Evolutionary conservation across 2,329 filamentous ascomycete genomes (phyloP).

Genomic region (Teratosphaeria pseudoeucalypti): DNA sequence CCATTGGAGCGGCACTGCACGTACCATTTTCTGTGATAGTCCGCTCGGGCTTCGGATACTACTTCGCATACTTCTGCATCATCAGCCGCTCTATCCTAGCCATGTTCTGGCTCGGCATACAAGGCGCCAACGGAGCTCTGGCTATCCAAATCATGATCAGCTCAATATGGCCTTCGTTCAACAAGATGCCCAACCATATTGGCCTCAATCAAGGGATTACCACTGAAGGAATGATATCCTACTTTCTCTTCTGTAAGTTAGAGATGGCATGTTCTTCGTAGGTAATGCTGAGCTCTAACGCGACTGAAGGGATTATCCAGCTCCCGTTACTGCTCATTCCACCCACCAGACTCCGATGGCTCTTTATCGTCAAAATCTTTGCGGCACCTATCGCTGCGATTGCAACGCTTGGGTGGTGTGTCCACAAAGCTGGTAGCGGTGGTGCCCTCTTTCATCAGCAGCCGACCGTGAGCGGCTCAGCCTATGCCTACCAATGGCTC

Average conservation of each 20-base stretch:
- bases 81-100: constrained; percentile 14
- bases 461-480: constrained; percentile 30
- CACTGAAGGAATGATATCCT: constrained; percentile 1
- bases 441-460: constrained; percentile 13
- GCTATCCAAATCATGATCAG: constrained; percentile 13
- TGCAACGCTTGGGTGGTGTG: constrained; percentile 18
- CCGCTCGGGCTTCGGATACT: constrained; percentile 12
- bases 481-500: constrained; percentile 27
- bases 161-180: constrained; percentile 31
- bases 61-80: constrained; percentile 13
- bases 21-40: constrained; percentile 35
- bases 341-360: constrained; percentile 17
- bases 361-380: constrained; percentile 30
- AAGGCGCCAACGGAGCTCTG: constrained; percentile 10
- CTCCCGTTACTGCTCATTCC: constrained; percentile 17
- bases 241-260: constrained; percentile 1
- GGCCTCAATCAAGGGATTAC: constrained; percentile 11
- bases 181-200: constrained; percentile 28
- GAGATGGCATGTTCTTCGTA: not conserved
- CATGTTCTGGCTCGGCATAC: constrained; percentile 18
- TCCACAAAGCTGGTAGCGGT: constrained; percentile 11
- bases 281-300: not conserved
- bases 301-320: not conserved
- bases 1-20: constrained; percentile 40
- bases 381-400: constrained; percentile 20